Percentiles rank a stretch among this genome's conserved stretches.
phyloP scores from a whole-genome alignment of 1,284 basidiomycete genomes.

The Rhodofomes roseus region DNA sequence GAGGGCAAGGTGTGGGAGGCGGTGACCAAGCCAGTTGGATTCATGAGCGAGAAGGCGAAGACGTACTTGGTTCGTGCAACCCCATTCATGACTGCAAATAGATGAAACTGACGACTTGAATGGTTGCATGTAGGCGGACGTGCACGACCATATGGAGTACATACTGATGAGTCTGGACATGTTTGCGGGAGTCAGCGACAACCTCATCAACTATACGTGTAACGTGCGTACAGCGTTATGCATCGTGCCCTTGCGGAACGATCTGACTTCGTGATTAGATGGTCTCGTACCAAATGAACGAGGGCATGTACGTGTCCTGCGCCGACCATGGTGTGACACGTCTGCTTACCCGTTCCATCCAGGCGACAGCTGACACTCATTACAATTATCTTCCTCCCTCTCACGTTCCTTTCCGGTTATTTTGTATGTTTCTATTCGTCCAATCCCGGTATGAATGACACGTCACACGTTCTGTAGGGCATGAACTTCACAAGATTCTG shows the following conservation, averaged over 20 bases:
- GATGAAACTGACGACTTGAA: background rate
- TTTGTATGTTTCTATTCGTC: conserved; percentile 42
- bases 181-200: conserved; percentile 65
- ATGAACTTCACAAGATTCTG: conserved; percentile 64
- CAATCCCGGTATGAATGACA: no score
- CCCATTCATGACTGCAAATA: background rate
- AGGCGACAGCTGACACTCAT: conserved; percentile 56
- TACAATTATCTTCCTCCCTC: conserved; percentile 67
- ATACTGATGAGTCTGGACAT: conserved; percentile 63
- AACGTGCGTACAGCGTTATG: conserved; percentile 35
- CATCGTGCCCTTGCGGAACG: background rate
- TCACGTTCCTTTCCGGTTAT: conserved; percentile 69
- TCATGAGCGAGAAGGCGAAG: conserved; percentile 64
- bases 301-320: conserved; percentile 45
- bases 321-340: no score
- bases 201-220: conserved; percentile 67
- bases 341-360: background rate
- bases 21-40: conserved; percentile 42
- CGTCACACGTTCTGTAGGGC: conserved; percentile 36
- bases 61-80: conserved; percentile 51
- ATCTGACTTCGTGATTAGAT: conserved; percentile 38
- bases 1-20: conserved; percentile 5
- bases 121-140: conserved; percentile 47
- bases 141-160: conserved; percentile 69
- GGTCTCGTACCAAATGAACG: conserved; percentile 69